phyloP scores from a whole-genome alignment of 2,329 filamentous ascomycete genomes.

The Verticillium zaregamsianum region DNA sequence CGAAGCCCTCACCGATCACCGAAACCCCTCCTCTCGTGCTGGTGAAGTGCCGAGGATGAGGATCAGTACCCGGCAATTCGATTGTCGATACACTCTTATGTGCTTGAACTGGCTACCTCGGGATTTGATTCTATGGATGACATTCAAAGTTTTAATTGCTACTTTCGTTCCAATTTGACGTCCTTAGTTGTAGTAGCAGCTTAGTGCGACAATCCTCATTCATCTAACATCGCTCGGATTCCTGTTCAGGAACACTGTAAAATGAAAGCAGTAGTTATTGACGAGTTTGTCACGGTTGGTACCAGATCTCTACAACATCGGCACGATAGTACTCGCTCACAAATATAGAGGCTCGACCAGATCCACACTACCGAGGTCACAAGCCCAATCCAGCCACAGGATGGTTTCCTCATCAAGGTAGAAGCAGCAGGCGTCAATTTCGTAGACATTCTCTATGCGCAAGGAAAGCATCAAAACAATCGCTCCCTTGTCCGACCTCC shows the following conservation, averaged over 20 bases:
- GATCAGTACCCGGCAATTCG: background rate
- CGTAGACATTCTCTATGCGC: slow-evolving; percentile 56
- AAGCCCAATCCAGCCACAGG: slow-evolving; percentile 8
- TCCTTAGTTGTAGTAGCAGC: no score
- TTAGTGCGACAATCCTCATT: no score
- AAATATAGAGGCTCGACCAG: slow-evolving; percentile 15
- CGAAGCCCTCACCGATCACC: background rate
- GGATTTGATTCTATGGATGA: background rate
- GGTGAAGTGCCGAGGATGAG: background rate
- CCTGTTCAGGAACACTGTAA: no score
- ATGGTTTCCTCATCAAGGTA: slow-evolving; percentile 29
- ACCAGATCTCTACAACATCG: background rate
- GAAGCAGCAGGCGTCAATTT: slow-evolving; percentile 55
- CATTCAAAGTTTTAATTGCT: no score
- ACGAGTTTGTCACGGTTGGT: slow-evolving; percentile 18
- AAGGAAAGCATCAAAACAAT: slow-evolving; percentile 59
- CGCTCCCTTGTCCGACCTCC: slow-evolving; percentile 49
- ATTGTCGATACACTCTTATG: background rate
- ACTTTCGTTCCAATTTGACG: no score
- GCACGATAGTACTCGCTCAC: background rate
- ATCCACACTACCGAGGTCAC: slow-evolving; percentile 19
- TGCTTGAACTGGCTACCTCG: background rate
- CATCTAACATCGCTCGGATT: no score
- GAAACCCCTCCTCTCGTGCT: background rate
- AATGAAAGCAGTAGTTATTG: slow-evolving; percentile 25